Base-by-base conservation (phyloP, 108 stramenopile genomes). In the Nitzschia palea region DNA sequence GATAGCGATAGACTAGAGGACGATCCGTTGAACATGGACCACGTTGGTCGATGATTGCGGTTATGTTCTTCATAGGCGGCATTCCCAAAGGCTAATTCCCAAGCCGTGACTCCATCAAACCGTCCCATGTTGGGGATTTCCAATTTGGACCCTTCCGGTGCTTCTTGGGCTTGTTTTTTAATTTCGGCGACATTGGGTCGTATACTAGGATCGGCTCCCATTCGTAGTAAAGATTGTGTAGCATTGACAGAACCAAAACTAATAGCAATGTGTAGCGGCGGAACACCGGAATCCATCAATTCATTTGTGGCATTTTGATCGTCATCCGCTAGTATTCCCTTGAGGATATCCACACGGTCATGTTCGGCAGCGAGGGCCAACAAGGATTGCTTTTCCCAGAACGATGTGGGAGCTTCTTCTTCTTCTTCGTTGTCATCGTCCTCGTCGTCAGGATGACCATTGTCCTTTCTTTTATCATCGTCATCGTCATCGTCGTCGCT, bases 311-410 rank as follows among this genome's bases (percentile, higher is more conserved):
- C 69, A 29, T 78, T 70, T 26, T 67, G 32, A 35, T 65, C 72
- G 12, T 68, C 65, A 50, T 73, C 34, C 33, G 53, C 51, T 18
- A 94, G 42, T 1, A 94, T 74, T 27, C 79, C 69, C 54, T 94
- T 79, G 22, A 94, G 68, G 63, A 94, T 90, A 62, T 94, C 93
- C 17, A 90, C 89, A 12, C 93, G 86, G 75, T 94, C 89, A 58
- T 94, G 93, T 66, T 94, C 89, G 4, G 88, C 89, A 3, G 93
- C 93, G n/a, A 94, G 76, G 25, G 84, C 64, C 1, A 94, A 66
- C 6, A 94, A 73, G 28, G 87, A 86, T 29, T 81, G 87, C 60
- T 89, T 80, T 45, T 94, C 93, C 53, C 71, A 70, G 12, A 88
- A 54, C 8, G 91, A 77, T 20, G 88, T 86, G 15, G 31, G 47